Evolutionary conservation across 2,329 filamentous ascomycete species (phyloP).

Genomic region (Scopulariopsis brevicaulis): DNA sequence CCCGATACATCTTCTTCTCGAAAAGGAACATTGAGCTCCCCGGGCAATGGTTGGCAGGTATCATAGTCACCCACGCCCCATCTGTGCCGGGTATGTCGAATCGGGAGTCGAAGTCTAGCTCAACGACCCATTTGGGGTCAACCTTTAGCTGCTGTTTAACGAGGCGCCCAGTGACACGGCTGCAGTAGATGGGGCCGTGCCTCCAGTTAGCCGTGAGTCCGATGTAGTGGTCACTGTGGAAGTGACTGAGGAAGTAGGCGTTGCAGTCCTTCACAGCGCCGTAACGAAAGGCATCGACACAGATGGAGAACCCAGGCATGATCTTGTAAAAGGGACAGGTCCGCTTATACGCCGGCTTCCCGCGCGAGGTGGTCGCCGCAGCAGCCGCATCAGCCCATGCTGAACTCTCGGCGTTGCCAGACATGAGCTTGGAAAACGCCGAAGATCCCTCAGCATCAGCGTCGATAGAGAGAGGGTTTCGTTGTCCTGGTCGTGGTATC

Average conservation of each 20-base stretch:
- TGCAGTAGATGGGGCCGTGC: conserved; percentile 95
- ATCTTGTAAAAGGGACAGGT: conserved; percentile 99
- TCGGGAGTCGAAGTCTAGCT: conserved; percentile 73
- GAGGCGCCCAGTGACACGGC: conserved; percentile 80
- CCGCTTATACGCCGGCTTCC: conserved; percentile 76
- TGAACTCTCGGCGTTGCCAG: conserved; percentile 75
- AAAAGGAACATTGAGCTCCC: conserved; percentile 92
- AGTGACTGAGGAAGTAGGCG: conserved; percentile 95
- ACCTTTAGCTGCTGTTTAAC: conserved; percentile 80
- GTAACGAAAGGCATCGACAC: conserved; percentile 92
- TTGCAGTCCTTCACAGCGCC: conserved; percentile 85
- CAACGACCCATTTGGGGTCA: conserved; percentile 73
- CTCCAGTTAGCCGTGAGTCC: conserved; percentile 80
- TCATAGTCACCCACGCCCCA: conserved; percentile 84
- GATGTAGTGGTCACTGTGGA: conserved; percentile 95
- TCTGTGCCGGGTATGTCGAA: conserved; percentile 71
- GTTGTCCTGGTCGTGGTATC: conserved; percentile 67
- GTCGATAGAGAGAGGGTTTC: conserved; percentile 60
- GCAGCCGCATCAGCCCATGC: conserved; percentile 86
- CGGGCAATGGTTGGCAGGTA: conserved; percentile 92
- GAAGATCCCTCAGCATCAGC: conserved; percentile 32
- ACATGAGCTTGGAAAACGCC: conserved; percentile 90
- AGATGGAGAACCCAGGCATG: conserved; percentile 82
- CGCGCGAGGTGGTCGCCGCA: conserved; percentile 63
- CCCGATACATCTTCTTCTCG: conserved; percentile 60